Conservation (phyloP, 2,329 filamentous ascomycete species). For the Colletotrichum coccodes region DNA sequence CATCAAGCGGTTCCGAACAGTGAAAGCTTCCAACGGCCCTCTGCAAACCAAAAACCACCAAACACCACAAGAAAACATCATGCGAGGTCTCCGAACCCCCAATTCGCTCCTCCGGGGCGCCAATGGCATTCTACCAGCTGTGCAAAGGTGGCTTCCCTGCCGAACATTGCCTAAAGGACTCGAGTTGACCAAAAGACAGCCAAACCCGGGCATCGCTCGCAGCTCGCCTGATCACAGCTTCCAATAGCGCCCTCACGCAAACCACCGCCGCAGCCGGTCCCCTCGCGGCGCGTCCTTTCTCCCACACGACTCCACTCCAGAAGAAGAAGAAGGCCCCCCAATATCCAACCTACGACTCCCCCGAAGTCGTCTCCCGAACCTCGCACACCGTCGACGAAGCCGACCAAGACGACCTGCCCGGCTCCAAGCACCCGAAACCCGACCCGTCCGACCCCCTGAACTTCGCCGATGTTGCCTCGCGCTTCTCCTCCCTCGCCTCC, state of each 20-base stretch:
- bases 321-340: conserved; percentile 49
- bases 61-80: background rate
- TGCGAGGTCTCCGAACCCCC: conserved; percentile 4
- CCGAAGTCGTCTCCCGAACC: conserved; percentile 29
- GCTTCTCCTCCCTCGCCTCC: conserved; percentile 50
- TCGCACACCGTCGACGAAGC: conserved; percentile 36
- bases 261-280: background rate
- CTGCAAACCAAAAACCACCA: background rate
- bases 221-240: conserved; percentile 17
- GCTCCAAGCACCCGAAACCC: conserved; percentile 41
- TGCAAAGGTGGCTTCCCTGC: background rate
- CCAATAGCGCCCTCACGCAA: background rate
- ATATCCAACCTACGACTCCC: conserved; percentile 33
- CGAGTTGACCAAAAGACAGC: conserved; percentile 8
- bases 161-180: too few species aligned
- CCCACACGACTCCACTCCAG: conserved; percentile 38
- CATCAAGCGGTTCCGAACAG: background rate
- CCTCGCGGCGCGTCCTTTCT: conserved; percentile 40
- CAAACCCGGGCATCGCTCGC: conserved; percentile 4
- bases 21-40: background rate
- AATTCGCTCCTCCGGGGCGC: conserved; percentile 11
- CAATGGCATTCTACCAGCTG: conserved; percentile 27
- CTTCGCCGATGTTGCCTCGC: conserved; percentile 59
- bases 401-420: conserved; percentile 32
- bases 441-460: conserved; percentile 57